These are phyloP conservation scores for Neofusicoccum sp. DNA, from an alignment of 2,329 filamentous ascomycete genomes.

Conservation along the genomic window DNA sequence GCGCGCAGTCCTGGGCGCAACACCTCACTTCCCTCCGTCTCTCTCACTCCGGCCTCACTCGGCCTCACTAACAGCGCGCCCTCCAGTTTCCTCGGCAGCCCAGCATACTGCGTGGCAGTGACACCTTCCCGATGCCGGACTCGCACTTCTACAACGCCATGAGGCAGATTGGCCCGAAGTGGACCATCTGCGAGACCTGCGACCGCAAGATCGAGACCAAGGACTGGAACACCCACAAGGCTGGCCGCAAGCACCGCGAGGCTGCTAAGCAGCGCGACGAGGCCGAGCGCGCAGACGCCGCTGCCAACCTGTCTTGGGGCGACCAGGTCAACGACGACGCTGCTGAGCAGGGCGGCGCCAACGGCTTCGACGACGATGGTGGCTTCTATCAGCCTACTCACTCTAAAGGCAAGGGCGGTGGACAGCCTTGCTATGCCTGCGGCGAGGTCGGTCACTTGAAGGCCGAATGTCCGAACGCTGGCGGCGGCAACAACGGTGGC, in stretches of 20 bases:
- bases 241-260: conserved; percentile 33
- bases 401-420: conserved; percentile 4
- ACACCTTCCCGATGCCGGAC: background rate
- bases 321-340: conserved; percentile 18
- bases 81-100: background rate
- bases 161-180: conserved; percentile 23
- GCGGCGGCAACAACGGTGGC: conserved; percentile 11
- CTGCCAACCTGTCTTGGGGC: conserved; percentile 10
- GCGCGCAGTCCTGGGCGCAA: background rate
- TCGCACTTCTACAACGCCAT: conserved; percentile 24
- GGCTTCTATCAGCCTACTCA: conserved; percentile 1
- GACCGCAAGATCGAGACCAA: conserved; percentile 30
- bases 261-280: conserved; percentile 8
- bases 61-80: background rate
- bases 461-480: conserved; percentile 26
- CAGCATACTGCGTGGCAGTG: background rate
- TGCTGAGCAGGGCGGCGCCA: background rate
- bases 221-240: conserved; percentile 33
- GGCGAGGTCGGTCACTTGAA: conserved; percentile 29
- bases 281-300: conserved; percentile 23
- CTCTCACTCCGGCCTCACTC: background rate
- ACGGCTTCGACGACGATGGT: conserved; percentile 21
- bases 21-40: background rate
- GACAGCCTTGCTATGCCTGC: conserved; percentile 25
- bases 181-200: conserved; percentile 33